Evolutionary conservation across 140 eudicot genomes (phyloP), one percentile per base, ranked within the genome.

Genomic region (Bidens hawaiensis): DNA sequence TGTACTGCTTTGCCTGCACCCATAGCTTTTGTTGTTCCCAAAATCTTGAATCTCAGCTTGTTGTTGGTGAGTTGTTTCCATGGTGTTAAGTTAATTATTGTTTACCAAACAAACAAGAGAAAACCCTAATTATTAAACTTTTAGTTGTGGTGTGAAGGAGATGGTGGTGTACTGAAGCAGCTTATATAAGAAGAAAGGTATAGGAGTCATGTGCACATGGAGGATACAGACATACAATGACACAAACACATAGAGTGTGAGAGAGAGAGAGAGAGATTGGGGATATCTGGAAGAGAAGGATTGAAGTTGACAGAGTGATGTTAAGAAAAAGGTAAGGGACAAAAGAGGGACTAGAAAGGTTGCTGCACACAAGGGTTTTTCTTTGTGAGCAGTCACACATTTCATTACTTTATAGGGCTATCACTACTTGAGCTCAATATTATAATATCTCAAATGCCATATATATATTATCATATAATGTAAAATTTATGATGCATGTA

Each of bases 261-360:
- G 69, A 65, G 52, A 38, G 80, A 41, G 78, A 67, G 85, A 72
- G 79, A 62, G 83, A n/a, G n/a, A n/a, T n/a, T n/a, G n/a, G n/a
- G n/a, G 74, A 76, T 59, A 91, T 91, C 96, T 91, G 94, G 76
- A 73, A 81, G 98, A 91, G 98, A 87, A 80, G 91, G 98, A 91
- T 84, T 84, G 98, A 87, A 85, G 83, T 74, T 82, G 98, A 91
- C 95, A 91, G 86, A 82, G 79, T 76, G 78, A 76, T 65, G 89
- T 53, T 74, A 73, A 77, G 80, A 82, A 84, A 81, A 87, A 69
- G 85, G 77, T 48, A 74, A 85, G 95, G 95, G 98, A 91, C 96
- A 82, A 87, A 87, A 82, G 79, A 79, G 94, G 87, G 87, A 80
- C 75, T 84, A 72, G 79, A 86, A 81, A 82, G 72, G 70, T 51